Conservation (phyloP, 768 basidiomycete species). For the Boletus bicolor region DNA sequence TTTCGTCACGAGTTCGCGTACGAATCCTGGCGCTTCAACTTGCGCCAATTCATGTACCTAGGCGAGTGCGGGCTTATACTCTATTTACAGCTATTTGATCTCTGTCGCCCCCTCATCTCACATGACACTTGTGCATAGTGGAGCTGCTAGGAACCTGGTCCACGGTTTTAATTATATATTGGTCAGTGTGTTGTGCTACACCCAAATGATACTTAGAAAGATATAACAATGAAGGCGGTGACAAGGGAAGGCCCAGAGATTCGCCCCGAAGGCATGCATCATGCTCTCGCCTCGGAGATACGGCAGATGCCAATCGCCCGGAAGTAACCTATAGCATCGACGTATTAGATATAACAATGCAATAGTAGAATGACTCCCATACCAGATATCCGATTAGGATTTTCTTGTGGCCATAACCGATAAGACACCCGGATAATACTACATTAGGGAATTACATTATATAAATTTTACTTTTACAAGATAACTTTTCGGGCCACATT, state of each 20-base stretch:
- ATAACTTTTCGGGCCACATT: too few relatives aligned
- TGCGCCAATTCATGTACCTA: neutral
- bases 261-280: neutral
- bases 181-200: too few relatives aligned
- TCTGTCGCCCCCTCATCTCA: too few relatives aligned
- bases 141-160: too few relatives aligned
- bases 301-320: neutral
- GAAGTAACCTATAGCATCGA: neutral
- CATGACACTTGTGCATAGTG: too few relatives aligned
- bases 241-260: neutral
- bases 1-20: neutral
- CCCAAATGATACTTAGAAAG: neutral
- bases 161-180: too few relatives aligned
- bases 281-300: neutral
- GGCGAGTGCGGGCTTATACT: neutral
- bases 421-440: too few relatives aligned
- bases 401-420: too few relatives aligned
- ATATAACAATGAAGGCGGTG: neutral
- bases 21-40: neutral
- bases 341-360: neutral
- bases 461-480: too few relatives aligned
- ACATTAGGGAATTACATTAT: too few relatives aligned
- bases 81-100: too few relatives aligned
- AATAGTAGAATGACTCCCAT: neutral
- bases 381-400: neutral